phyloP scores from a whole-genome alignment of 306 rosid species.

The Trifolium dubium region DNA sequence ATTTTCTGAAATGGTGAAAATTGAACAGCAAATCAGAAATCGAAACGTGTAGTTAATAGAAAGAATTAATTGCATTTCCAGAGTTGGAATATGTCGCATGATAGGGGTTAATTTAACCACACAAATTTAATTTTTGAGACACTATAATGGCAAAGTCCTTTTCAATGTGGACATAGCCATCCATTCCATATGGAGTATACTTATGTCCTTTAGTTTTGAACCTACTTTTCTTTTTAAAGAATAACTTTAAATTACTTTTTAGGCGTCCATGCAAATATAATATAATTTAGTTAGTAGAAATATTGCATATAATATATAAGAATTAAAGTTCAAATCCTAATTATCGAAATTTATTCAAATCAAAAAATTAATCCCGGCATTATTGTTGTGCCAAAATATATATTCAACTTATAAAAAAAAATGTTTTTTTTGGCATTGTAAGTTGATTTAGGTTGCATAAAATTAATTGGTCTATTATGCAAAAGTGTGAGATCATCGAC shows the following conservation, averaged over 20 bases:
- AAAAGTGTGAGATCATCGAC: too few species aligned
- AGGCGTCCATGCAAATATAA: too few species aligned
- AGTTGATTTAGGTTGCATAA: too few species aligned
- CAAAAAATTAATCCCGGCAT: too few species aligned
- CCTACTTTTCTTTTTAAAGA: not conserved
- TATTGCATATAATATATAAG: too few species aligned
- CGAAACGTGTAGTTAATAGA: constrained; percentile 22
- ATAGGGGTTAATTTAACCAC: not conserved
- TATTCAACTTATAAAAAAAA: too few species aligned
- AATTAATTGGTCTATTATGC: too few species aligned
- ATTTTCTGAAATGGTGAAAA: constrained; percentile 20
- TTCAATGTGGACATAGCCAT: not conserved
- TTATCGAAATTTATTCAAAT: too few species aligned
- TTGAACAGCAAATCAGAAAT: not conserved
- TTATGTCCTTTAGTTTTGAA: not conserved
- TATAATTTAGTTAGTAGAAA: too few species aligned
- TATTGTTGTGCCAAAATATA: too few species aligned
- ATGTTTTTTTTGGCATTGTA: too few species aligned
- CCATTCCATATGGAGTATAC: not conserved
- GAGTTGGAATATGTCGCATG: constrained; percentile 25
- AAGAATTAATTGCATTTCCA: not conserved
- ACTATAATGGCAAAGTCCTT: constrained; percentile 1
- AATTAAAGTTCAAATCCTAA: too few species aligned
- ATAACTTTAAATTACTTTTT: not conserved
- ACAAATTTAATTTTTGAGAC: constrained; percentile 1